Base-by-base conservation (phyloP, 2,329 filamentous ascomycete species). In the Pyrenophora teres region DNA sequence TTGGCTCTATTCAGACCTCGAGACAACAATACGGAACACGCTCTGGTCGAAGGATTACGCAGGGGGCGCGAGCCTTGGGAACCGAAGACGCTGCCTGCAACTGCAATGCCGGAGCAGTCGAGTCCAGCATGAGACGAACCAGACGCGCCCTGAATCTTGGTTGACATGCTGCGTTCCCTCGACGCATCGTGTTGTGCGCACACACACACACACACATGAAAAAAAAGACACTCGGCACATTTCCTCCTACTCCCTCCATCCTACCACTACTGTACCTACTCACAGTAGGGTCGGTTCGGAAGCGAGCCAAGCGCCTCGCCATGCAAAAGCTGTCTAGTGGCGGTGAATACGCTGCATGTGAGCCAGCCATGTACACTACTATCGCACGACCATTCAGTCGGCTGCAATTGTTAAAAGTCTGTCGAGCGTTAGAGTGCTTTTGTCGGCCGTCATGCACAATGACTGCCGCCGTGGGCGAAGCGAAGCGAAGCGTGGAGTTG, bases 111-210 rank as follows among this genome's bases (percentile, higher is more conserved):
- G 9, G 48, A 59, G 16, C 33, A 35, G 16, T 60, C 53, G 55
- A 55, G 52, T 59, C 61, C 53, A 51, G 59, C 45, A 48, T 68
- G 67, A 70, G 68, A 71, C 62, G 57, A 57, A 52, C 54, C 45
- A 51, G 60, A 61, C 55, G 61, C 62, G 57, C 54, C 27, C 12
- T 30, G 27, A 30, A 30, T 30, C 27, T 30, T 30, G 9, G 2
- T 21, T 21, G 19, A 3, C 19, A 5, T 21, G 19, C 3, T 21
- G 7, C 27, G 4, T 2, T 2, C 27, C 12, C 27, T 30, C 7
- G 9, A 30, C 7, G 3, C 19, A 21, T 30, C 7, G 27, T 30
- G 27, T 30, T 1, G 27, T 30, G 27, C 23, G 4, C 27, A 30
- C 27, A 30, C 27, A 30, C 9, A 10, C 5, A 3, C 27, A 15